Percentiles rank a stretch among this genome's conserved stretches.
Conservation (phyloP, 192 early-diverging fungal genomes). For the Pilaira anomala region DNA sequence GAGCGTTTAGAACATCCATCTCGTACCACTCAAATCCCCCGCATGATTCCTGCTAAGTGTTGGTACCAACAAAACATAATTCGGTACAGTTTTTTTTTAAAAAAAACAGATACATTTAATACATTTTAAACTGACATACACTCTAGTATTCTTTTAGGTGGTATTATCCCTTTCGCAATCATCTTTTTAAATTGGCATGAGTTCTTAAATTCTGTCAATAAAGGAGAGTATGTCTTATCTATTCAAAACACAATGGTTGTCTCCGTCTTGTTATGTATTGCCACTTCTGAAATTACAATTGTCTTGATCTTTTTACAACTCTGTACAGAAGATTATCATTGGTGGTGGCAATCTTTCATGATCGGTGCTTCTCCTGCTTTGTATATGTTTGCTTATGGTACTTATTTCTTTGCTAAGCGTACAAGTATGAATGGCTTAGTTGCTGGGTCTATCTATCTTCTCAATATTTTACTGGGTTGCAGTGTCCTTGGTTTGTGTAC, state of each 20-base stretch:
- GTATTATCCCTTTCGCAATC: slow-evolving; percentile 59
- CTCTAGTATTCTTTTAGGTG: slow-evolving; percentile 39
- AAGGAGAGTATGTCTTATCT: neutral
- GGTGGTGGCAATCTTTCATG: slow-evolving; percentile 94
- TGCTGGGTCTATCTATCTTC: slow-evolving; percentile 75
- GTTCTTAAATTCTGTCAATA: slow-evolving; percentile 57
- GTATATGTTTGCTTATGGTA: slow-evolving; percentile 54
- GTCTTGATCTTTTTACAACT: slow-evolving; percentile 70
- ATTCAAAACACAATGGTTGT: slow-evolving; percentile 61
- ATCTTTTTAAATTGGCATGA: slow-evolving; percentile 74
- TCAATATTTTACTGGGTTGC: slow-evolving; percentile 64
- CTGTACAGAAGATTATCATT: slow-evolving; percentile 68
- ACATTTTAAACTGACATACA: neutral
- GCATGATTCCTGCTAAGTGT: slow-evolving; percentile 82
- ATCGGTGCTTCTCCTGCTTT: slow-evolving; percentile 47
- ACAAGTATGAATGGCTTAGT: slow-evolving; percentile 61
- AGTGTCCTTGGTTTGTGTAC: slow-evolving; percentile 63
- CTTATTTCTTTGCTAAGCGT: slow-evolving; percentile 56
- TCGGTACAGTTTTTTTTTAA: slow-evolving; percentile 32
- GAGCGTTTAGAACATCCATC: slow-evolving; percentile 70
- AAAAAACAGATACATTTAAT: neutral
- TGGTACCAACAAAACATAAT: slow-evolving; percentile 60
- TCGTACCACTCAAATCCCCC: slow-evolving; percentile 87
- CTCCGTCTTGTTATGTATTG: slow-evolving; percentile 54
- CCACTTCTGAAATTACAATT: slow-evolving; percentile 60